phyloP scores from a whole-genome alignment of 1,284 basidiomycete species.

The Pholiota adiposa region DNA sequence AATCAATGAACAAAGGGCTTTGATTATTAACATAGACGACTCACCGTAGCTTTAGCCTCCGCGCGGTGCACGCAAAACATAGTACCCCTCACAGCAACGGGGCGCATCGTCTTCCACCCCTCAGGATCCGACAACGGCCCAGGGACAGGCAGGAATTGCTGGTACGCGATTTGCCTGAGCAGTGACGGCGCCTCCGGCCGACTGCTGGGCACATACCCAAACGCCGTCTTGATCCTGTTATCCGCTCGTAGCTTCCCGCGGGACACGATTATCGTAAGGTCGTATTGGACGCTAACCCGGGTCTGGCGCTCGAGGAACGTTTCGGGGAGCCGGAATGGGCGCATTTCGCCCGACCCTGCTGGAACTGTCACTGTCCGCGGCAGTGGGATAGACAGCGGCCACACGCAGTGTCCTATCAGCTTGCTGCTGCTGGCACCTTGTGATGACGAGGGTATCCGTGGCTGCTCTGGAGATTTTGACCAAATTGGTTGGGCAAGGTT shows the following conservation, averaged over 20 bases:
- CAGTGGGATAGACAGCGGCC: slow-evolving; percentile 48
- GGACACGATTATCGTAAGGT: slow-evolving; percentile 46
- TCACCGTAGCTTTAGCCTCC: slow-evolving; percentile 47
- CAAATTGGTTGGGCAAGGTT: slow-evolving; percentile 45
- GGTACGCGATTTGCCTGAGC: slow-evolving; percentile 52
- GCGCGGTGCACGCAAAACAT: slow-evolving; percentile 43
- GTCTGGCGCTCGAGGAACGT: slow-evolving; percentile 52
- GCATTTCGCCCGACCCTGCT: slow-evolving; percentile 35
- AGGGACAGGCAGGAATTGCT: slow-evolving; percentile 43
- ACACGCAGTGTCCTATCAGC: slow-evolving; percentile 44
- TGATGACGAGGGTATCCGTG: slow-evolving; percentile 42
- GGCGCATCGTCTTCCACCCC: slow-evolving; percentile 48
- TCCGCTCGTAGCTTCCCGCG: slow-evolving; percentile 50
- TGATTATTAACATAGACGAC: slow-evolving; percentile 19
- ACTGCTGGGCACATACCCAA: slow-evolving; percentile 51
- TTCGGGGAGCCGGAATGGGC: slow-evolving; percentile 47
- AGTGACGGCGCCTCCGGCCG: slow-evolving; percentile 47
- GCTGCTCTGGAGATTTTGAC: slow-evolving; percentile 44
- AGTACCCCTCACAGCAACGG: slow-evolving; percentile 42
- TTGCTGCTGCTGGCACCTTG: slow-evolving; percentile 41
- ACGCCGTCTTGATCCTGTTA: slow-evolving; percentile 50
- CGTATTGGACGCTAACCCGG: slow-evolving; percentile 49
- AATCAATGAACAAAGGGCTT: slow-evolving; percentile 6
- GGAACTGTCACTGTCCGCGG: slow-evolving; percentile 42
- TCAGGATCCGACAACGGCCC: slow-evolving; percentile 48